Evolutionary conservation across 2,329 filamentous ascomycete species (phyloP).

Genomic region (Phyllosticta citribraziliensis): DNA sequence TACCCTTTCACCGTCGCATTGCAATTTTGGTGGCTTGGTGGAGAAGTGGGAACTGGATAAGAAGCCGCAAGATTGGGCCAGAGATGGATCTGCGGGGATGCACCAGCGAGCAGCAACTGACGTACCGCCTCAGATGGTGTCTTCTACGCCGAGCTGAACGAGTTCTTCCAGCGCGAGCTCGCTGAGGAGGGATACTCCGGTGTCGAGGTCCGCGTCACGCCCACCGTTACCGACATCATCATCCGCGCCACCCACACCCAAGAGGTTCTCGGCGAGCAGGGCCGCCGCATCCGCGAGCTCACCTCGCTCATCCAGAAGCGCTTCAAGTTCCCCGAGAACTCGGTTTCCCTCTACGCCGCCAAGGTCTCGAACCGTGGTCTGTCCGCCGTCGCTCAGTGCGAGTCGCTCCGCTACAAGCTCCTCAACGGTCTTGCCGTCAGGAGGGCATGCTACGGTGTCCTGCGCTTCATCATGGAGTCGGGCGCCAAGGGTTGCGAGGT

Average conservation of each 20-base stretch:
- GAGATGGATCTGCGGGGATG: not conserved
- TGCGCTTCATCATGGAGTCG: slow-evolving; percentile 99
- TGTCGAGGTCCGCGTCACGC: slow-evolving; percentile 99
- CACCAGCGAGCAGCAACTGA: slow-evolving; percentile 12
- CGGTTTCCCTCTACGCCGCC: slow-evolving; percentile 97
- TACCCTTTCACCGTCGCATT: slow-evolving; percentile 7
- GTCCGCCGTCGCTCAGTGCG: slow-evolving; percentile 98
- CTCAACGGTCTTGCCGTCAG: slow-evolving; percentile 98
- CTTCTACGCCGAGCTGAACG: slow-evolving; percentile 99
- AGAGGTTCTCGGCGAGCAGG: slow-evolving; percentile 99
- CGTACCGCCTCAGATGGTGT: slow-evolving; percentile 62
- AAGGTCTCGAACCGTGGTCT: slow-evolving; percentile 99
- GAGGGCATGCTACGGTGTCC: slow-evolving; percentile 98
- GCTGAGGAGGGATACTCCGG: slow-evolving; percentile 99
- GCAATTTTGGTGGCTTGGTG: slow-evolving; percentile 2
- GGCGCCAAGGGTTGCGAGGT: slow-evolving; percentile 99
- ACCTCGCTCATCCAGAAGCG: slow-evolving; percentile 99
- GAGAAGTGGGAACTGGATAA: not conserved
- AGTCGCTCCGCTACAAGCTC: slow-evolving; percentile 99
- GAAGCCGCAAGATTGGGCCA: not conserved
- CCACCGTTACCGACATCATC: slow-evolving; percentile 99
- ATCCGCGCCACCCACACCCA: slow-evolving; percentile 99
- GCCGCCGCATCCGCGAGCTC: slow-evolving; percentile 98
- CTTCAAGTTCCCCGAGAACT: slow-evolving; percentile 99
- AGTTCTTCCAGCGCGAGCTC: slow-evolving; percentile 99